phyloP scores from a whole-genome alignment of 2,329 filamentous ascomycete genomes.

The Colletotrichum costaricense region DNA sequence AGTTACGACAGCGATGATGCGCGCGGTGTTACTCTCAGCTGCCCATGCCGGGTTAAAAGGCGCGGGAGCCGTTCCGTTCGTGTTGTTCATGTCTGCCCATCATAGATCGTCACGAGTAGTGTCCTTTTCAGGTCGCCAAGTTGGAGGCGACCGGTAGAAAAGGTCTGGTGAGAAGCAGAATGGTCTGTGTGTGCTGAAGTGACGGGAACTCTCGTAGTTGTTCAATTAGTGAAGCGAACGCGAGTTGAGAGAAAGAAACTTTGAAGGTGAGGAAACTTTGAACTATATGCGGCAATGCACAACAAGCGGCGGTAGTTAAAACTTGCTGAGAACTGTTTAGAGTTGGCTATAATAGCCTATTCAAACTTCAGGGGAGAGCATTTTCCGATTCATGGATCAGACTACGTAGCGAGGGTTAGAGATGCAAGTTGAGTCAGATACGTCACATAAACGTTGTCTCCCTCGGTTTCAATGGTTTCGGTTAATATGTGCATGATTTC shows the following conservation, averaged over 20 bases:
- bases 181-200: not conserved
- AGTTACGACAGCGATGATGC: conserved; percentile 38
- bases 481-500: not conserved
- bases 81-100: conserved; percentile 24
- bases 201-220: not conserved
- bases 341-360: not conserved
- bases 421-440: not conserved
- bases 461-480: not conserved
- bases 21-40: conserved; percentile 40
- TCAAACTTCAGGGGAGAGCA: not conserved
- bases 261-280: not conserved
- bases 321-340: not conserved
- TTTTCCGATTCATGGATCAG: not conserved
- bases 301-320: not conserved
- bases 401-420: not conserved
- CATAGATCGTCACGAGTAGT: not conserved
- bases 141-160: not conserved
- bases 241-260: not conserved
- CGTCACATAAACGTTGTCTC: not conserved
- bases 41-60: conserved; percentile 35
- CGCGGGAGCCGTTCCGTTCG: not conserved
- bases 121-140: not conserved
- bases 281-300: not conserved
- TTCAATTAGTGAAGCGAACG: not conserved
- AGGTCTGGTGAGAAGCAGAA: not conserved